Conservation (phyloP, 2,329 filamentous ascomycete genomes). For the Volutella citrinella region DNA sequence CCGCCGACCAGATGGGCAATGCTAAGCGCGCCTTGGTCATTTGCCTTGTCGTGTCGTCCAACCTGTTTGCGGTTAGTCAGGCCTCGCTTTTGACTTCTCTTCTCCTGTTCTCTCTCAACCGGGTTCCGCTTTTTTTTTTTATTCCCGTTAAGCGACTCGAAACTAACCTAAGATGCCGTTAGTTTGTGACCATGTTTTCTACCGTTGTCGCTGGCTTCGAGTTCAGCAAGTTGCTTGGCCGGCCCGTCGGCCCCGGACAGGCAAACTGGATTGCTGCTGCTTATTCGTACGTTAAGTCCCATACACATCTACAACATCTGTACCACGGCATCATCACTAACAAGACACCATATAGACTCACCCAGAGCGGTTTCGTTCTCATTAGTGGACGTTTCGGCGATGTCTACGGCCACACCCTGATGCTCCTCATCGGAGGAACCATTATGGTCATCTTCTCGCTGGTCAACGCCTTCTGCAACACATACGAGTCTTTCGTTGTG, state of each 20-base stretch:
- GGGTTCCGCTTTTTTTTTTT: no score
- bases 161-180: no score
- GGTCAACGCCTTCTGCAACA: conserved; percentile 40
- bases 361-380: conserved; percentile 51
- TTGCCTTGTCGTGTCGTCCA: no score
- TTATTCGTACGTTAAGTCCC: conserved; percentile 28
- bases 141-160: no score
- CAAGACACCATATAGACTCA: conserved; percentile 31
- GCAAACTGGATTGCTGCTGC: conserved; percentile 39
- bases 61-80: no score
- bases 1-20: no score
- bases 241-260: conserved; percentile 26
- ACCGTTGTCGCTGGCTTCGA: conserved; percentile 27
- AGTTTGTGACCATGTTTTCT: conserved; percentile 30
- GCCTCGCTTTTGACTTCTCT: no score
- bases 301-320: no score
- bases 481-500: conserved; percentile 39
- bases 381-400: conserved; percentile 50
- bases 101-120: no score
- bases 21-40: no score
- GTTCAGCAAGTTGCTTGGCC: conserved; percentile 25
- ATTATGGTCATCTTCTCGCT: conserved; percentile 43
- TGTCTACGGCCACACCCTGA: conserved; percentile 49
- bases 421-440: conserved; percentile 42
- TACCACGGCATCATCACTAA: no score